A percentile compares a stretch with the other conserved stretches of the same genome.
These are phyloP conservation scores for Bauhinia variegata DNA, from an alignment of 306 rosid genomes.

Conservation along the genomic window DNA sequence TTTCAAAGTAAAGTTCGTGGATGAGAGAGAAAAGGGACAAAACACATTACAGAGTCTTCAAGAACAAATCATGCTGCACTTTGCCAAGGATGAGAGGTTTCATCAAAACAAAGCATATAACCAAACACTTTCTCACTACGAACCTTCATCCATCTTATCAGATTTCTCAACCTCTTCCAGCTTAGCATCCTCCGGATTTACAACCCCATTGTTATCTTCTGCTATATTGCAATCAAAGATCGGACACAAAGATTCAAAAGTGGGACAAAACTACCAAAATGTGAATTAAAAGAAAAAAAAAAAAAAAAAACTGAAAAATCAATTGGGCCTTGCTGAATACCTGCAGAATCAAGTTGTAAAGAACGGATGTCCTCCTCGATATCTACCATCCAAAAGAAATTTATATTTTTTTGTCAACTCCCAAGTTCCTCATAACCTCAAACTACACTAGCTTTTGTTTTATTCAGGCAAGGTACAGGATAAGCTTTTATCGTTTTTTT, in stretches of 20 bases:
- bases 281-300: background rate
- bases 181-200: constrained; percentile 60
- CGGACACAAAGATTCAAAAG: constrained; percentile 33
- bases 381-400: constrained; percentile 52
- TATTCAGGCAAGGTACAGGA: constrained; percentile 8
- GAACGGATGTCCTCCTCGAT: constrained; percentile 90
- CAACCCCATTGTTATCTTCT: constrained; percentile 70
- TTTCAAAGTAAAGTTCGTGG: no score
- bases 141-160: constrained; percentile 79
- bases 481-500: background rate
- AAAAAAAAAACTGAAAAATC: constrained; percentile 21
- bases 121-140: constrained; percentile 42
- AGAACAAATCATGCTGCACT: background rate
- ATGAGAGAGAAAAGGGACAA: background rate
- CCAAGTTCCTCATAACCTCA: constrained; percentile 29
- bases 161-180: constrained; percentile 55
- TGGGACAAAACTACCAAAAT: constrained; percentile 1
- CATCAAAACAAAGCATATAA: constrained; percentile 20
- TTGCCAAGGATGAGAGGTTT: background rate
- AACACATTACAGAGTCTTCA: constrained; percentile 1
- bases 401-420: constrained; percentile 27
- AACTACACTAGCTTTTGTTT: background rate
- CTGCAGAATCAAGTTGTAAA: constrained; percentile 88
- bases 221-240: constrained; percentile 37
- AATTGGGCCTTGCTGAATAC: constrained; percentile 42